phyloP scores from a whole-genome alignment of 495 filamentous ascomycete species.

The Tuber magnatum region DNA sequence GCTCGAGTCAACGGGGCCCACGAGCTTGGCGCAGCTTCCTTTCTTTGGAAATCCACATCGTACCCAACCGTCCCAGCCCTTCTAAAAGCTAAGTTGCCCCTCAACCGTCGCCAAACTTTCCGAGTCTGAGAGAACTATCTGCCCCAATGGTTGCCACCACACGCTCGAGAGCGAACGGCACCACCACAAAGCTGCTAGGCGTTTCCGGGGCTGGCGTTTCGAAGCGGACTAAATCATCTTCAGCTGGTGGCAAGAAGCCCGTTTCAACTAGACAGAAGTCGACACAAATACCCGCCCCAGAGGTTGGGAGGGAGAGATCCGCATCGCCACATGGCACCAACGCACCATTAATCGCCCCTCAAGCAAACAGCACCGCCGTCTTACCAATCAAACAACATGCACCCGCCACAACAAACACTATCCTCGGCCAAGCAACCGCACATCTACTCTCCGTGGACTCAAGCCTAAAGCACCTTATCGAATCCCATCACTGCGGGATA shows the following conservation, averaged over 20 bases:
- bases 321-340: slow-evolving; percentile 51
- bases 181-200: slow-evolving; percentile 10
- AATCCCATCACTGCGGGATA: slow-evolving; percentile 62
- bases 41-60: neutral
- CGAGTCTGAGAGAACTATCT: neutral
- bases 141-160: slow-evolving; percentile 19
- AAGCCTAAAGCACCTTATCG: slow-evolving; percentile 64
- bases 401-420: slow-evolving; percentile 56
- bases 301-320: slow-evolving; percentile 7
- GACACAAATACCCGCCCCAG: neutral
- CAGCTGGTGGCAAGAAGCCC: slow-evolving; percentile 13
- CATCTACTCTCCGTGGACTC: slow-evolving; percentile 72
- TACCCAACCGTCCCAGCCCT: neutral
- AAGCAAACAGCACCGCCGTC: slow-evolving; percentile 58
- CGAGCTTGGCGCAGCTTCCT: neutral
- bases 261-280: slow-evolving; percentile 10
- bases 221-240: slow-evolving; percentile 29
- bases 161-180: slow-evolving; percentile 14
- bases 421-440: slow-evolving; percentile 69
- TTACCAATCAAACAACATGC: slow-evolving; percentile 56
- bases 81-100: neutral
- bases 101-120: neutral
- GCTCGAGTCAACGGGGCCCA: neutral
- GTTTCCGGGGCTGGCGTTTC: slow-evolving; percentile 22
- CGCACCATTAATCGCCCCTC: slow-evolving; percentile 69